phyloP scores from a whole-genome alignment of 129 eudicot species.

The Artemisia annua region DNA sequence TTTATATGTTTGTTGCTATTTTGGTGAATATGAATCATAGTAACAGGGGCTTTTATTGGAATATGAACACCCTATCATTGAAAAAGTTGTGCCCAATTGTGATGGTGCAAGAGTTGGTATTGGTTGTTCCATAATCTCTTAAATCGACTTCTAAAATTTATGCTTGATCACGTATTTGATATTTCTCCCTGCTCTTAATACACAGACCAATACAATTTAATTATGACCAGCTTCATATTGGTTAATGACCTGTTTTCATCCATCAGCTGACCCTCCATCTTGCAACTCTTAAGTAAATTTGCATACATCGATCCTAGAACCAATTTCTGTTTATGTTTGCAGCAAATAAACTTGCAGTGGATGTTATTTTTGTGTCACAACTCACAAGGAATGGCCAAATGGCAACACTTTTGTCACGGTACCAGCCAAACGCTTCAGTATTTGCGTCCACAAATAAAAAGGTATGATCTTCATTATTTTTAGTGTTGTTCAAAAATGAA shows the following conservation, averaged over 20 bases:
- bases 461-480: too few relatives aligned
- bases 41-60: too few relatives aligned
- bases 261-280: background rate
- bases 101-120: too few relatives aligned
- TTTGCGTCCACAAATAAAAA: conserved; percentile 58
- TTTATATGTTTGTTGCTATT: too few relatives aligned
- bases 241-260: background rate
- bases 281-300: background rate
- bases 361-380: conserved; percentile 77
- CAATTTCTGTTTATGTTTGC: background rate
- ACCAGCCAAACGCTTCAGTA: conserved; percentile 70
- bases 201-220: background rate
- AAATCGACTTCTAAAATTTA: too few relatives aligned
- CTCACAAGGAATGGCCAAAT: conserved; percentile 62
- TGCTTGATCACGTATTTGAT: too few relatives aligned
- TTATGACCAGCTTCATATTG: background rate
- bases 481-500: too few relatives aligned
- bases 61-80: too few relatives aligned
- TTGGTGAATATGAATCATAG: too few relatives aligned
- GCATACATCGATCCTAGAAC: background rate
- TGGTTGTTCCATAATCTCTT: too few relatives aligned
- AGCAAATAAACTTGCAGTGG: background rate
- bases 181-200: too few relatives aligned
- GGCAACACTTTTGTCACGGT: conserved; percentile 74
- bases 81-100: too few relatives aligned